Evolutionary conservation across 2,329 filamentous ascomycete genomes (phyloP), one percentile per base, ranked within the genome.

Genomic region (Fusarium phyllophilum): DNA sequence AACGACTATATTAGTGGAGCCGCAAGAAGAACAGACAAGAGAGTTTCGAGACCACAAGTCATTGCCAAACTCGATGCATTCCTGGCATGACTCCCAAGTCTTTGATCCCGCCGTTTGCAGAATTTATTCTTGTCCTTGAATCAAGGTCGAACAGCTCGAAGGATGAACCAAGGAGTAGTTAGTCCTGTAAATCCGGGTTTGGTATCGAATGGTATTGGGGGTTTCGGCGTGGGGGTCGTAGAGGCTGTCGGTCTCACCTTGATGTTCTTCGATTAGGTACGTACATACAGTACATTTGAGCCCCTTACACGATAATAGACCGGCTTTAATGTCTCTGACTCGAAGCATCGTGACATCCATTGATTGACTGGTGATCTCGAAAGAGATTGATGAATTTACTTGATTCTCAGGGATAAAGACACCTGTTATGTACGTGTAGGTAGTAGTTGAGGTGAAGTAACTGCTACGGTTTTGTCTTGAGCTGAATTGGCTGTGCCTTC

Each of bases 291-390:
- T 20, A 58, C 20, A 57, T 11, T 45, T 31, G 17, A 57, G n/a
- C 56, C 62, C 39, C 33, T 45, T 51, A 45, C 58, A 63, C 62
- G 62, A 66, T 63, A 66, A 67, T 67, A 66, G 62, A n/a, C 41
- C 60, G 64, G 61, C 44, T 65, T 67, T 39, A 51, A 24, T 55
- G 24, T 51, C 33, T 42, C 29, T 36, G 36, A 42, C 20, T 42
- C 45, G 33, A 66, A 34, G 36, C 20, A 39, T 44, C 12, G 34
- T 44, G 44, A 57, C 31, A 29, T 39, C 33, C 13, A 52, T 20
- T 36, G 61, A 34, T 15, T 36, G 61, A 34, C 45, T 52, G 39
- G 45, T 31, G 48, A 38, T 24, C 24, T 26, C 22, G 44, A 26
- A 38, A 34, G 31, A 26, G 31, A 31, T 33, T 39, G n/a, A 54